Conservation (phyloP, 257 asterid genomes). For the Leptodermis oblonga region DNA sequence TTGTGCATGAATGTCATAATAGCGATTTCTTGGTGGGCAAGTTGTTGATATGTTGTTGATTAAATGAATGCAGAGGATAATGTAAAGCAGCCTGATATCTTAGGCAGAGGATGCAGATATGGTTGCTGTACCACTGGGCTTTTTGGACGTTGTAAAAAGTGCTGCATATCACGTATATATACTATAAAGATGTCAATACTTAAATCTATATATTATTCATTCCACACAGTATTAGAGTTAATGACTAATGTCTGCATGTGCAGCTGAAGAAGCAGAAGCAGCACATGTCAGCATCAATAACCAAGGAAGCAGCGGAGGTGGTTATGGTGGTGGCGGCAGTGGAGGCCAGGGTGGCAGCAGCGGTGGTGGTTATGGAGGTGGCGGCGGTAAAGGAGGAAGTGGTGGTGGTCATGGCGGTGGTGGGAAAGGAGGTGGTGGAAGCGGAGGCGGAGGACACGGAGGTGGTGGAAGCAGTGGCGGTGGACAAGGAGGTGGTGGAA, state of each 20-base stretch:
- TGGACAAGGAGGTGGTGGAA: background rate
- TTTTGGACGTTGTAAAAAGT: background rate
- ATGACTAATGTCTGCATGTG: too few relatives aligned
- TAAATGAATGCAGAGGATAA: too few relatives aligned
- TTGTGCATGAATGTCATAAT: too few relatives aligned
- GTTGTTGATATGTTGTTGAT: too few relatives aligned
- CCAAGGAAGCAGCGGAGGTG: background rate
- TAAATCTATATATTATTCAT: too few relatives aligned
- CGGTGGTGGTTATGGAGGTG: background rate
- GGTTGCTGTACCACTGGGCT: background rate
- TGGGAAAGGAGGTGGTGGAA: too few relatives aligned
- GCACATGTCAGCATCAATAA: background rate
- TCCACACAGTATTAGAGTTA: too few relatives aligned
- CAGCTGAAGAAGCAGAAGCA: slow-evolving; percentile 4
- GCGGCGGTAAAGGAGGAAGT: background rate
- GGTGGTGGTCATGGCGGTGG: background rate
- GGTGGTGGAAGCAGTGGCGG: background rate
- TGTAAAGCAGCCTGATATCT: too few relatives aligned
- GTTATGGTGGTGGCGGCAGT: background rate
- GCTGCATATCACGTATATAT: background rate
- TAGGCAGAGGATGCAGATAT: background rate
- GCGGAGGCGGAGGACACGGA: too few relatives aligned
- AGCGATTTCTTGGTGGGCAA: too few relatives aligned
- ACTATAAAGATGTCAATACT: background rate
- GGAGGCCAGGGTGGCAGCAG: background rate